Percentiles rank a stretch among this genome's conserved stretches.
These are phyloP conservation scores for Fusarium pseudocircinatum DNA, from an alignment of 2,329 filamentous ascomycete genomes.

Conservation along the genomic window DNA sequence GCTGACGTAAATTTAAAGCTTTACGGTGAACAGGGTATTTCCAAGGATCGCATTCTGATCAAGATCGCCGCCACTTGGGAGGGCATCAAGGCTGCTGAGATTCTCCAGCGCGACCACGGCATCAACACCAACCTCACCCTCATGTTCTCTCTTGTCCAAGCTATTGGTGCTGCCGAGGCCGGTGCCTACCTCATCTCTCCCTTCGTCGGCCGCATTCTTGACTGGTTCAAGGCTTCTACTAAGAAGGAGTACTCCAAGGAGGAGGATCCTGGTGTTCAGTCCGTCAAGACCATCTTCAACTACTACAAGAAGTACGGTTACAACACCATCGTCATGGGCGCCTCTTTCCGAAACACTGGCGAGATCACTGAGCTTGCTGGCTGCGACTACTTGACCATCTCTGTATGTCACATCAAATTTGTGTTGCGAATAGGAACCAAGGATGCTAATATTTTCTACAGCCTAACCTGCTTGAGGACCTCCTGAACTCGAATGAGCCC, in stretches of 20 bases:
- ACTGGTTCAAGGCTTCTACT: slow-evolving; percentile 97
- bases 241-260: slow-evolving; percentile 92
- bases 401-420: slow-evolving; percentile 65
- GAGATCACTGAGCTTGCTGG: slow-evolving; percentile 99
- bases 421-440: not conserved
- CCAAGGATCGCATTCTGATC: slow-evolving; percentile 95
- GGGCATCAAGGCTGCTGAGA: slow-evolving; percentile 98
- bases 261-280: slow-evolving; percentile 96
- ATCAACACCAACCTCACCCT: slow-evolving; percentile 99
- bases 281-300: slow-evolving; percentile 95
- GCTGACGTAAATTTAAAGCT: slow-evolving; percentile 65
- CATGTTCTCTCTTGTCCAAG: slow-evolving; percentile 96
- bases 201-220: slow-evolving; percentile 98
- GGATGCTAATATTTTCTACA: slow-evolving; percentile 48
- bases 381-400: slow-evolving; percentile 98
- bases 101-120: slow-evolving; percentile 93
- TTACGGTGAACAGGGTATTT: slow-evolving; percentile 90
- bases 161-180: slow-evolving; percentile 95
- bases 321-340: slow-evolving; percentile 99
- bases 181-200: slow-evolving; percentile 97
- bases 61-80: slow-evolving; percentile 99
- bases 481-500: slow-evolving; percentile 81
- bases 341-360: slow-evolving; percentile 94
- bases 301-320: slow-evolving; percentile 99
- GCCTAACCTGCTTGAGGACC: slow-evolving; percentile 93